Conservation (phyloP, 805 yeast genomes). For the Wickerhamomyces silvicola region DNA sequence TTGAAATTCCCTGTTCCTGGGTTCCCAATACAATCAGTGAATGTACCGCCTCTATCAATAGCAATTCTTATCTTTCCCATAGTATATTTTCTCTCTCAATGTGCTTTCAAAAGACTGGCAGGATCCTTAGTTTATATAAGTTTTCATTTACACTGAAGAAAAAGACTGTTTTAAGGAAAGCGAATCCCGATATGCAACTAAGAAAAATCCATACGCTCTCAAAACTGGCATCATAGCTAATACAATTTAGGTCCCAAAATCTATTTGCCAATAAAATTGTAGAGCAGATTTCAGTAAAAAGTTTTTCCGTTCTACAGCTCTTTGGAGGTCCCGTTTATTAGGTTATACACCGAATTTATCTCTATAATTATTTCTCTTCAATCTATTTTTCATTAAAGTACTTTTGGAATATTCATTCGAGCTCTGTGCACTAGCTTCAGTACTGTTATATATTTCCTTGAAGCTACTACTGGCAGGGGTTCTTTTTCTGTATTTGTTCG, state of each 20-base stretch:
- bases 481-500: neutral
- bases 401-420: neutral
- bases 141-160: too few species aligned
- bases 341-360: constrained; percentile 12
- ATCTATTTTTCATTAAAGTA: constrained; percentile 17
- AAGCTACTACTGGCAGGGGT: constrained; percentile 8
- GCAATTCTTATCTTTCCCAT: constrained; percentile 34
- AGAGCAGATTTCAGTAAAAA: too few species aligned
- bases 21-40: constrained; percentile 58
- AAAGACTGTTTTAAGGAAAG: neutral
- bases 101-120: neutral
- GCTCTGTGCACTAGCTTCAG: neutral
- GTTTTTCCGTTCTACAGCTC: too few species aligned
- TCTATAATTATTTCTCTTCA: constrained; percentile 21
- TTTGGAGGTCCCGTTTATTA: too few species aligned
- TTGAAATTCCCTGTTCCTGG: constrained; percentile 40
- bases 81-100: neutral
- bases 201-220: too few species aligned
- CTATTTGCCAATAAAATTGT: too few species aligned
- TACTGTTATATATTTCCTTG: constrained; percentile 13
- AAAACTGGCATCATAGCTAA: too few species aligned
- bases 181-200: too few species aligned
- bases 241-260: too few species aligned
- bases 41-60: constrained; percentile 79
- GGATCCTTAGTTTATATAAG: neutral